Base-by-base conservation (phyloP, 2,329 filamentous ascomycete genomes). In the Aspergillus glaucus region DNA sequence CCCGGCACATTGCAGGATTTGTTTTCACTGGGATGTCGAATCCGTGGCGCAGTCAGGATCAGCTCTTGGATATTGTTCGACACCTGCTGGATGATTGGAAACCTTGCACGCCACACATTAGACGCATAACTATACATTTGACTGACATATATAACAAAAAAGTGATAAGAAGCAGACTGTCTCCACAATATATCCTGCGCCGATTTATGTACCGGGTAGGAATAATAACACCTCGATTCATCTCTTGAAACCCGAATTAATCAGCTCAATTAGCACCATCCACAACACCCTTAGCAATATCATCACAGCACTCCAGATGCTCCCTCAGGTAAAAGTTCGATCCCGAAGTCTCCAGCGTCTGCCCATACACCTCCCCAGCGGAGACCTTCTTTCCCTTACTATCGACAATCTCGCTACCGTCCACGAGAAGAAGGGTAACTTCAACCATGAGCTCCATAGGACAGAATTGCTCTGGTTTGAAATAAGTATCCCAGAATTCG, bases 281-380 rank as follows among this genome's bases (percentile, higher is more conserved):
- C 53, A 43, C 40, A 48, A 41, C 46, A 37, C 26, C 6, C 28
- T 12, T 43, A 28, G 12, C 40, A 22, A 14, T 22, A 21, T 55
- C 48, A 43, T 53, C 55, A 15, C 48, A 50, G 26, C 51, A 56
- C 9, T 32, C 40, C 45, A 50, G 50, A 28, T 55, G 55, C 28
- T 55, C 47, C 7, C 55, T 46, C 41, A 57, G 55, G n/a, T 57
- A 55, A 1, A 55, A 19, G 5, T 53, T 51, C 10, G 39, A 41
- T 32, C 55, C 55, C 0, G 55, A 57, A n/a, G 55, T 54, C 49
- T 55, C 55, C 39, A 57, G 49, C 10, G 53, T 51, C 6, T 48
- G 43, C 14, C 55, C 53, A 19, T 47, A 50, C 12, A 55, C 15
- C 17, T 50, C 49, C 3, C 42, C 43, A 6, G 43, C 39, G 8